These are phyloP conservation scores for Irpex rosettiformis DNA, from an alignment of 1,284 basidiomycete genomes.

Conservation along the genomic window DNA sequence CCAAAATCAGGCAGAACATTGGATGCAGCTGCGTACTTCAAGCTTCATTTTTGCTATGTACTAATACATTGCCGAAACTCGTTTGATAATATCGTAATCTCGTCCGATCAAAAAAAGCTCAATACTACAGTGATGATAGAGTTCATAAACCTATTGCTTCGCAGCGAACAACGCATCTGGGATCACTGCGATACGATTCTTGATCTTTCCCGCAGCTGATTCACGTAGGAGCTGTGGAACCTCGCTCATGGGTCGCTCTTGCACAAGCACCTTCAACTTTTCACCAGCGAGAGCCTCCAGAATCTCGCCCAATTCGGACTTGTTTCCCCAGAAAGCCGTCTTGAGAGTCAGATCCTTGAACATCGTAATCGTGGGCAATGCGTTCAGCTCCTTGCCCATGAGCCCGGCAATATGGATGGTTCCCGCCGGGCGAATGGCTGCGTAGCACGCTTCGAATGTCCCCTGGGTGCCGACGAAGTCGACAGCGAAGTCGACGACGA, in stretches of 20 bases:
- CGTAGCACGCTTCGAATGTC: conserved; percentile 17
- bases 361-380: conserved; percentile 10
- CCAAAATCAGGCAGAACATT: no score
- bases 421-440: conserved; percentile 14
- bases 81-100: no score
- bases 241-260: conserved; percentile 18
- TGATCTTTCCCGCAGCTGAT: conserved; percentile 15
- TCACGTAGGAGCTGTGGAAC: conserved; percentile 16
- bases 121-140: no score
- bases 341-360: conserved; percentile 17
- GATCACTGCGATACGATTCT: conserved; percentile 16
- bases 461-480: conserved; percentile 25
- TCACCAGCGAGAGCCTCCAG: conserved; percentile 20
- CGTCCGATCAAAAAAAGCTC: no score
- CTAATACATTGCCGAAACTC: no score
- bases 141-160: no score
- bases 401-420: conserved; percentile 20
- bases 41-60: no score
- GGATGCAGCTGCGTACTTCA: no score
- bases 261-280: conserved; percentile 20
- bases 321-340: conserved; percentile 17
- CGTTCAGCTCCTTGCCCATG: conserved; percentile 6
- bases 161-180: conserved; percentile 6
- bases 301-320: conserved; percentile 19
- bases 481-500: conserved; percentile 37